Evolutionary conservation across 768 basidiomycete genomes (phyloP), one percentile per base, ranked within the genome.

Genomic region (Holtermannia corniformis): DNA sequence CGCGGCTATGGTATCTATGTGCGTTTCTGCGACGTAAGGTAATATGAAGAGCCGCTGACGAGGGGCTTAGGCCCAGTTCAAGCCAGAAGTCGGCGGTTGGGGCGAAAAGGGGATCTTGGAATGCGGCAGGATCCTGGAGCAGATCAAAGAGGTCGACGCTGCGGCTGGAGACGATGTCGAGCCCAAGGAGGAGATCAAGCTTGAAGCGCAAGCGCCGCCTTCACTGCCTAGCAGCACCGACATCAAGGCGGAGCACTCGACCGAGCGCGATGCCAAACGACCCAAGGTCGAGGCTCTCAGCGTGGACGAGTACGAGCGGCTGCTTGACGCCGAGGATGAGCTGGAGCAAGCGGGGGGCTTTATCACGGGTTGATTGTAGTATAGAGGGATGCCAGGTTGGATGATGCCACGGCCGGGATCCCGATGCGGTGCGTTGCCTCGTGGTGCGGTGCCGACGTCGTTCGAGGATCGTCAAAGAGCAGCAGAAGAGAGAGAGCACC

Each of bases 71-170:
- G 37, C 48, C 67, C 65, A 86, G 16, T 95, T 96, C 71, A 82
- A 92, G 53, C 92, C 92, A 10, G 76, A 77, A 12, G 82, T 82
- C 0, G 81, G 81, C 23, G 82, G 80, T 22, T 97, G 92, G 92
- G 92, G 92, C 4, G 80, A 84, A 68, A 78, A 80, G 51, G 86
- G 83, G 2, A 82, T 87, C 60, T 75, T 95, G 23, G 77, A 77
- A 32, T 87, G 85, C 63, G 76, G 77, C 41, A 80, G 65, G 26
- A 84, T 97, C 47, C 75, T 96, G 26, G 78, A 71, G 41, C 50
- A 73, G 44, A 62, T 73, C 14, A 61, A 60, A 45, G 56, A 37
- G 32, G 10, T 37, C 7, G 32, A 37, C 2, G 25, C 26, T 25
- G 14, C 5, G 24, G 43, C 12, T 14, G 44, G 21, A 19, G 26